Percentiles rank a stretch among this genome's conserved stretches.
Evolutionary conservation across 306 rosid genomes (phyloP).

Genomic region (Cucumis hystrix): DNA sequence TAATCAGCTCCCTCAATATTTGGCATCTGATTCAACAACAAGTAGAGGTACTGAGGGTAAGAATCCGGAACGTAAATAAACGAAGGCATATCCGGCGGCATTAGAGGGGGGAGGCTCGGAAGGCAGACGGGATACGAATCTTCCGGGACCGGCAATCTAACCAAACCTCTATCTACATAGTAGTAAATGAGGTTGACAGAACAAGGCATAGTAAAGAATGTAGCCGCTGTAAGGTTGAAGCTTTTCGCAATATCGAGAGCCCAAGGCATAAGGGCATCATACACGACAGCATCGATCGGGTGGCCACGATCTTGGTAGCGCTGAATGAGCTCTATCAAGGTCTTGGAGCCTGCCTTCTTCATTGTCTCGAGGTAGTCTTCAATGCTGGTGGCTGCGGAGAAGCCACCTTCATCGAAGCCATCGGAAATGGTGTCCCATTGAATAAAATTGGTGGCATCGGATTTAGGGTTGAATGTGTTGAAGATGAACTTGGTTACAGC

Average conservation of each 20-base stretch:
- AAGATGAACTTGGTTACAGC: constrained; percentile 38
- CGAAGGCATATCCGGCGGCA: constrained; percentile 37
- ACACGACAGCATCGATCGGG: constrained; percentile 30
- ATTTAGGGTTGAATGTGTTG: constrained; percentile 25
- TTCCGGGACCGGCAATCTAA: constrained; percentile 23
- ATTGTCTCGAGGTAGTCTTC: constrained; percentile 20
- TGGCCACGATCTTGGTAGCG: constrained; percentile 13
- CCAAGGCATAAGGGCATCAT: constrained; percentile 39
- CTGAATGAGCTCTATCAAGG: constrained; percentile 27
- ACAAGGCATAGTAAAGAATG: constrained; percentile 46
- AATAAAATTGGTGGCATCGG: constrained; percentile 2
- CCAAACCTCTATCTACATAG: constrained; percentile 19
- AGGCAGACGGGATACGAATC: constrained; percentile 7
- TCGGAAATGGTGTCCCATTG: constrained; percentile 52
- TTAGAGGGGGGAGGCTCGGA: constrained; percentile 37
- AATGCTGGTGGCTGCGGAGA: constrained; percentile 15
- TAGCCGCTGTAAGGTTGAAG: constrained; percentile 23
- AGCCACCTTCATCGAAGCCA: constrained; percentile 53
- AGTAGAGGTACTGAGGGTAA: constrained; percentile 39
- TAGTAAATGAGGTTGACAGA: constrained; percentile 31
- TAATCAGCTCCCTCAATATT: constrained; percentile 35
- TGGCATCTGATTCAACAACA: constrained; percentile 36
- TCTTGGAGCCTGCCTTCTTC: constrained; percentile 25
- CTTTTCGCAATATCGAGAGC: constrained; percentile 38
- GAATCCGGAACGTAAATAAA: constrained; percentile 16